Evolutionary conservation across 495 filamentous ascomycete species (phyloP).

Genomic region (Penicillium lagena): DNA sequence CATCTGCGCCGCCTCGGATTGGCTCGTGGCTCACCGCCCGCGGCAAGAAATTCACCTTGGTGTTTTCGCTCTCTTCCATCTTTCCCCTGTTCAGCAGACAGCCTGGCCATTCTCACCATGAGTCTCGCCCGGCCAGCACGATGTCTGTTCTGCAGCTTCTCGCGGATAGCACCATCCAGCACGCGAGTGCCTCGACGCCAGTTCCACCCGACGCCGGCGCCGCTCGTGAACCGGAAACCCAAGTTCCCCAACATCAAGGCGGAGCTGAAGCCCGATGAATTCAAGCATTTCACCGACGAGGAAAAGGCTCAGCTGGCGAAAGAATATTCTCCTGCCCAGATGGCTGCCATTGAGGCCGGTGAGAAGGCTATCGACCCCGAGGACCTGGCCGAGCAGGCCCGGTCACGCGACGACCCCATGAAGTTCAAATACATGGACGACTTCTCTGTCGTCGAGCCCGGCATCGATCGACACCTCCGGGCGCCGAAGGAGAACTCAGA

Average conservation of each 20-base stretch:
- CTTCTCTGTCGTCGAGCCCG: slow-evolving; percentile 66
- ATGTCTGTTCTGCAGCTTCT: slow-evolving; percentile 51
- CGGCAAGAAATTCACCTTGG: slow-evolving; percentile 26
- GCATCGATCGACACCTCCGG: slow-evolving; percentile 61
- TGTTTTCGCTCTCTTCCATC: slow-evolving; percentile 21
- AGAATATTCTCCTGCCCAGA: slow-evolving; percentile 72
- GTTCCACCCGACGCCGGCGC: slow-evolving; percentile 44
- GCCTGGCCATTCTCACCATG: slow-evolving; percentile 35
- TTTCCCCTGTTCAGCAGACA: slow-evolving; percentile 22
- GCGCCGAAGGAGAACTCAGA: slow-evolving; percentile 49
- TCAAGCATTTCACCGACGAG: slow-evolving; percentile 59
- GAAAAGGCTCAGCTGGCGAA: slow-evolving; percentile 57
- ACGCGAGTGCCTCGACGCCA: slow-evolving; percentile 42
- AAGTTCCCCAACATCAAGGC: slow-evolving; percentile 17
- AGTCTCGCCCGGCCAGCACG: slow-evolving; percentile 50
- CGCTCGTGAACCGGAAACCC: slow-evolving; percentile 29
- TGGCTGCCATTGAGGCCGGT: slow-evolving; percentile 78
- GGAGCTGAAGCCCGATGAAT: slow-evolving; percentile 34
- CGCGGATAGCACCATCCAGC: slow-evolving; percentile 29
- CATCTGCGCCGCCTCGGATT: slow-evolving; percentile 18
- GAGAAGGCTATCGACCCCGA: slow-evolving; percentile 73
- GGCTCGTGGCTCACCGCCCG: slow-evolving; percentile 19
- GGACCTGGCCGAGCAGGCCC: slow-evolving; percentile 69
- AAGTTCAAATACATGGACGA: slow-evolving; percentile 77
- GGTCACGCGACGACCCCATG: slow-evolving; percentile 63